Percentiles rank a stretch among this genome's conserved stretches.
Evolutionary conservation across 768 basidiomycete genomes (phyloP).

Genomic region (Lactarius sanguifluus): DNA sequence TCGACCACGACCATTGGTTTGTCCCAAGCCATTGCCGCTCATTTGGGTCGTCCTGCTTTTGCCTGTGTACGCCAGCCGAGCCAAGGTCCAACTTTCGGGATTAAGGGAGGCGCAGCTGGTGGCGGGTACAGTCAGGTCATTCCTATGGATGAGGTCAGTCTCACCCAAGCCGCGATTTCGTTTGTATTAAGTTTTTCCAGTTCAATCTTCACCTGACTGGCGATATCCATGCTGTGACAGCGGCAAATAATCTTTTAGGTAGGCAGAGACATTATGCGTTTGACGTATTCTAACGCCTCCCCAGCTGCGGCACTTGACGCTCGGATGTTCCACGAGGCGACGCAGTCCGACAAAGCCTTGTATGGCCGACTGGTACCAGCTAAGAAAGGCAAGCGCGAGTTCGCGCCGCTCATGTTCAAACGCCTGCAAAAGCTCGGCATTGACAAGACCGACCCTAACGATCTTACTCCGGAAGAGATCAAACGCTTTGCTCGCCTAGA

Average conservation of each 20-base stretch:
- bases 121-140: conserved; percentile 99
- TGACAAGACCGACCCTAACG: conserved; percentile 88
- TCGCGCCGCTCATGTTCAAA: conserved; percentile 95
- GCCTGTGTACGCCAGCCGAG: conserved; percentile 98
- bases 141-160: conserved; percentile 91
- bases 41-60: conserved; percentile 88
- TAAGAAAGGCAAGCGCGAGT: conserved; percentile 93
- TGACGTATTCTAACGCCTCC: conserved; percentile 10
- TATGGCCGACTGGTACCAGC: conserved; percentile 89
- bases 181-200: conserved; percentile 40
- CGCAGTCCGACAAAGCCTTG: conserved; percentile 92
- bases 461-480: conserved; percentile 90
- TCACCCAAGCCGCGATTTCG: neutral
- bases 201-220: conserved; percentile 97
- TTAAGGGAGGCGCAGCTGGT: conserved; percentile 98
- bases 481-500: conserved; percentile 89
- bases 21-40: conserved; percentile 93
- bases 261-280: conserved; percentile 24
- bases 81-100: conserved; percentile 98
- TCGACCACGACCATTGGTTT: conserved; percentile 97
- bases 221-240: conserved; percentile 96
- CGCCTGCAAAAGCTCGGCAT: conserved; percentile 95
- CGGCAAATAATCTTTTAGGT: conserved; percentile 96
- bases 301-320: conserved; percentile 94
- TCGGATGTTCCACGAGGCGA: conserved; percentile 96